Conservation (phyloP, 345 rosid species). For the Trapa incisa region DNA sequence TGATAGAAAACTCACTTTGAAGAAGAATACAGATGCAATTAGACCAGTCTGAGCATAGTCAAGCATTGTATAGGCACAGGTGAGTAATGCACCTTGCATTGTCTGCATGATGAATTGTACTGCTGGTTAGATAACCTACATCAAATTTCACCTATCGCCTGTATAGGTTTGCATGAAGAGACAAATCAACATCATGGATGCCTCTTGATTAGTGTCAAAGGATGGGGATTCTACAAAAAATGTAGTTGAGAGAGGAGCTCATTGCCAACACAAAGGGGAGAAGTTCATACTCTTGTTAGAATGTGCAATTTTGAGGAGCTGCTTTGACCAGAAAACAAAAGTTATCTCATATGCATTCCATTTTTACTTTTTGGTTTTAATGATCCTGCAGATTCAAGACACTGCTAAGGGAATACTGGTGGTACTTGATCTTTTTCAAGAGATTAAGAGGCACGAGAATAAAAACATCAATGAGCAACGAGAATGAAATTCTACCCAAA, state of each 20-base stretch:
- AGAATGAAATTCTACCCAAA: not conserved
- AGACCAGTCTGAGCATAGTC: slow-evolving; percentile 97
- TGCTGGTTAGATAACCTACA: not conserved
- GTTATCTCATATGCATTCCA: not conserved
- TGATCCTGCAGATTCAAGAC: not conserved
- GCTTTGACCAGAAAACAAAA: not conserved
- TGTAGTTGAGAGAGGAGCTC: not conserved
- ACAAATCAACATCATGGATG: not conserved
- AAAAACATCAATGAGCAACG: not conserved
- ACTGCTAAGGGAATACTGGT: not conserved
- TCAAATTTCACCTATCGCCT: not conserved
- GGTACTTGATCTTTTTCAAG: not conserved
- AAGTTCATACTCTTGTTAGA: not conserved
- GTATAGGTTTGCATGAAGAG: not conserved
- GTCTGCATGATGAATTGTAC: slow-evolving; percentile 26
- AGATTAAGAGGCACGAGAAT: not conserved
- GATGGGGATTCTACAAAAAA: not conserved
- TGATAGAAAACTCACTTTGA: slow-evolving; percentile 45
- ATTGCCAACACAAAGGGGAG: not conserved
- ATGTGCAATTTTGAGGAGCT: not conserved
- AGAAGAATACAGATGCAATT: slow-evolving; percentile 92
- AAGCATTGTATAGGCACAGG: slow-evolving; percentile 63
- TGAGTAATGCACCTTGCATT: slow-evolving; percentile 76
- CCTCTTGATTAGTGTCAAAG: not conserved
- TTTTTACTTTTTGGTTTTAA: not conserved